phyloP scores from a whole-genome alignment of 1,284 basidiomycete species.

The Tremellales sp. region DNA sequence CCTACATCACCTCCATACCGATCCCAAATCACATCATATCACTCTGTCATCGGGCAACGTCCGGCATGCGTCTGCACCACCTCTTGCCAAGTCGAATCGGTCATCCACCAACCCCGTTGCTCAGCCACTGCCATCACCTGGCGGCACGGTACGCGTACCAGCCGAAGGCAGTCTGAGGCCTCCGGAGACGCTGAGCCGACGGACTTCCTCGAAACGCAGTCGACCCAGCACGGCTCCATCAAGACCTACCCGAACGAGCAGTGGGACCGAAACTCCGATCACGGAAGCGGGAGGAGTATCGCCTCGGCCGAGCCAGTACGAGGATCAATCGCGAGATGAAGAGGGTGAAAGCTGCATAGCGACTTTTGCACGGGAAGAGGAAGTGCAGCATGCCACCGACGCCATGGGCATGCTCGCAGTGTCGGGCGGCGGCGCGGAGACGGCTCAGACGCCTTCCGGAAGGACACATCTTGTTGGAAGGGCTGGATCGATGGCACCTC shows the following conservation, averaged over 20 bases:
- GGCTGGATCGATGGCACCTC: conserved; percentile 9
- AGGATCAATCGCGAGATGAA: no score
- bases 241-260: background rate
- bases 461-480: conserved; percentile 14
- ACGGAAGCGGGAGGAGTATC: no score
- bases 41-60: conserved; percentile 24
- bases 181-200: no score
- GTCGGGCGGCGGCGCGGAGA: no score
- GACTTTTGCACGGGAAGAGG: background rate
- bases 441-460: background rate
- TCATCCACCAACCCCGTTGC: no score
- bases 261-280: no score
- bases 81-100: conserved; percentile 4
- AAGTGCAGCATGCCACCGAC: conserved; percentile 7
- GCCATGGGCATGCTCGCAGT: conserved; percentile 22
- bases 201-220: conserved; percentile 14
- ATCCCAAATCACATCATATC: conserved; percentile 43
- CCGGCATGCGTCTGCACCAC: conserved; percentile 6
- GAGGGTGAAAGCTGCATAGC: background rate
- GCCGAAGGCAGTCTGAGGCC: conserved; percentile 1
- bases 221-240: conserved; percentile 26
- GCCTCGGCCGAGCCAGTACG: no score
- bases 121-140: background rate
- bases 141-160: background rate
- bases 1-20: conserved; percentile 43